Base-by-base conservation (phyloP, 768 basidiomycete species). In the Kwoniella mangroviensis region DNA sequence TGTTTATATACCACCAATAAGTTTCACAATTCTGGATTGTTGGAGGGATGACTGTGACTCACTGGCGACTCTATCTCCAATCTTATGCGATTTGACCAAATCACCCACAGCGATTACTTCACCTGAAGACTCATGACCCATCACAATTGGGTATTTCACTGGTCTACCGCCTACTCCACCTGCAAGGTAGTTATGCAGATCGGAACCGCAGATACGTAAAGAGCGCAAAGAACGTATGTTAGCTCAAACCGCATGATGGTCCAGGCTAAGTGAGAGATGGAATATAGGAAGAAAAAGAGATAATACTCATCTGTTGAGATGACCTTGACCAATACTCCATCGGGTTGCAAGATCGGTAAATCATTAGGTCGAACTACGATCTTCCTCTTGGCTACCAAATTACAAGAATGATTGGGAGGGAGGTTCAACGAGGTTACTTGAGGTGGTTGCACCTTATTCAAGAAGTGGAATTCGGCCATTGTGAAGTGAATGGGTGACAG, bases 61-160 rank as follows among this genome's bases (percentile, higher is more conserved):
- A 78, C 77, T 61, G 9, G 79, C 79, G 4, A 80, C 79, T 28
- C 79, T 49, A 51, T 80, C 79, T 12, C 79, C 79, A 60, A 78
- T 62, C 45, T 80, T 78, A 57, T 80, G 79, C 2, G 68, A 75
- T 56, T 66, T 78, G 19, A 80, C 76, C 40, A 74, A 26, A 13
- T 76, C 73, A 24, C 79, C 79, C 2, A 80, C 75, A 26, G 79
- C 79, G 45, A 80, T 75, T 54, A 80, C 79, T 68, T 77, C 77
- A 10, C 79, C 79, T 0, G 79, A 72, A 24, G 68, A 69, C 59
- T 80, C 79, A 54, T 80, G 79, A 9, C 79, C 79, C 74, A 78
- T 76, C 3, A 80, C 72, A 24, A 77, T 69, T 5, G 79, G 77
- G 22, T 78, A 65, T 19, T 67, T 72, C 21, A 80, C 74, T 19